A percentile compares a stretch with the other conserved stretches of the same genome.
Conservation (phyloP, 2,329 filamentous ascomycete species). For the Cladosporium sp. region DNA sequence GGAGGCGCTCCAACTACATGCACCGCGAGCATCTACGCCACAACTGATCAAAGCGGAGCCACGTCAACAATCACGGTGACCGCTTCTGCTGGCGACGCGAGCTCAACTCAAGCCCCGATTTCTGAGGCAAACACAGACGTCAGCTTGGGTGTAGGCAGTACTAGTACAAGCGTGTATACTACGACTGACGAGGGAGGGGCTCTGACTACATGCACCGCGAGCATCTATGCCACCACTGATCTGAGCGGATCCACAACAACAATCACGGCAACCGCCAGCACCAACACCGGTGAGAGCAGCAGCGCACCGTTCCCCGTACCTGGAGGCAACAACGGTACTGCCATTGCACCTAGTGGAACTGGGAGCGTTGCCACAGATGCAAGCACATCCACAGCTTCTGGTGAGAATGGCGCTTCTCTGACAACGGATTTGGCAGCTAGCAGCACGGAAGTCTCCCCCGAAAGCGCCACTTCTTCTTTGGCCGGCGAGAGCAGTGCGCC, state of each 20-base stretch:
- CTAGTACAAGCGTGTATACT: neutral
- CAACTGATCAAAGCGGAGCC: neutral
- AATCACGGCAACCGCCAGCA: neutral
- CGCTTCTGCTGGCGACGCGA: neutral
- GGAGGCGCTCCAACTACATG: neutral
- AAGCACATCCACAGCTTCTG: neutral
- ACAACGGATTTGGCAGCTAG: neutral
- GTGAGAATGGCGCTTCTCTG: neutral
- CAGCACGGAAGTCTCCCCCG: neutral
- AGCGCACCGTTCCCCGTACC: slow-evolving; percentile 2
- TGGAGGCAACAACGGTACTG: neutral
- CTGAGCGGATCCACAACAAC: neutral
- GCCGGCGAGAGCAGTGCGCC: neutral
- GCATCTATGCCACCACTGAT: neutral
- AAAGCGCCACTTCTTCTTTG: neutral
- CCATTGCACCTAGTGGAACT: neutral
- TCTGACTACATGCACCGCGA: neutral
- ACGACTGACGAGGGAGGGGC: neutral
- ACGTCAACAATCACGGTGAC: neutral
- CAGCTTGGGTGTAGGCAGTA: neutral
- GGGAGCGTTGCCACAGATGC: neutral
- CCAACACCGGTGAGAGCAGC: neutral
- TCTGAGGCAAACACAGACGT: neutral
- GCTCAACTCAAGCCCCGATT: neutral
- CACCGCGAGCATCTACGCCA: neutral